Conservation (phyloP, 192 early-diverging fungal species). For the Phlyctochytrium planicorne region DNA sequence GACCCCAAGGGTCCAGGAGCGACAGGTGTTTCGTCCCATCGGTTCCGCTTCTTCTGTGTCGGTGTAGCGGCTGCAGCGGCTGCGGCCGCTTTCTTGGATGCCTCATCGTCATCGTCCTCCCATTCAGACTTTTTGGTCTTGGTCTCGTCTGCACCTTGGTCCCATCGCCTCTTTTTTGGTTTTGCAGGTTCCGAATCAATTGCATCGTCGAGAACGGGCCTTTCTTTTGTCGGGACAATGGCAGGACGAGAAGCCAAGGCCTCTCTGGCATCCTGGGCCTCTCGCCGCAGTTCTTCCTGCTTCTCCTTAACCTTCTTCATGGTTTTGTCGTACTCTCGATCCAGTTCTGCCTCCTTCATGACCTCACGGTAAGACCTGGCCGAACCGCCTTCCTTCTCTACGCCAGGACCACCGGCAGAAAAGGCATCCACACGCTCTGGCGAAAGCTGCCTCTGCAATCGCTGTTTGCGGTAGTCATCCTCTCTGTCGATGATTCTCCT, state of each 20-base stretch:
- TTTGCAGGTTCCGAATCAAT: neutral
- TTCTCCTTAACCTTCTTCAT: constrained; percentile 70
- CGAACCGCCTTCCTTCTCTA: constrained; percentile 27
- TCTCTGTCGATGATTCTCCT: constrained; percentile 80
- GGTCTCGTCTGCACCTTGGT: constrained; percentile 49
- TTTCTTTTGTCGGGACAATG: constrained; percentile 28
- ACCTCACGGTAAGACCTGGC: constrained; percentile 79
- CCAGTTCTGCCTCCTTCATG: constrained; percentile 82
- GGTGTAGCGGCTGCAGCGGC: constrained; percentile 39
- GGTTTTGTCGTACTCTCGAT: constrained; percentile 77
- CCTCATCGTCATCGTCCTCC: constrained; percentile 68
- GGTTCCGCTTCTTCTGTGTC: constrained; percentile 58
- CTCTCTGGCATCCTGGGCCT: constrained; percentile 73
- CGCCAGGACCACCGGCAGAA: neutral
- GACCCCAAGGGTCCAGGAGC: constrained; percentile 16
- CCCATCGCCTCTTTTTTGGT: constrained; percentile 74
- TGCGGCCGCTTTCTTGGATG: constrained; percentile 51
- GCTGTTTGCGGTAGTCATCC: constrained; percentile 79
- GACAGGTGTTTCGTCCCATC: constrained; percentile 68
- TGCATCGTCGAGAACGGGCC: constrained; percentile 17
- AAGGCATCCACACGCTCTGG: constrained; percentile 60
- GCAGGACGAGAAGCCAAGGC: constrained; percentile 55
- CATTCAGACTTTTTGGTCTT: constrained; percentile 49
- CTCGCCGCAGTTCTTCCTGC: constrained; percentile 67
- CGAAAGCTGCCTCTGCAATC: constrained; percentile 74